Evolutionary conservation across 2,329 filamentous ascomycete genomes (phyloP), one percentile per base, ranked within the genome.

Genomic region (Mariannaea sp.): DNA sequence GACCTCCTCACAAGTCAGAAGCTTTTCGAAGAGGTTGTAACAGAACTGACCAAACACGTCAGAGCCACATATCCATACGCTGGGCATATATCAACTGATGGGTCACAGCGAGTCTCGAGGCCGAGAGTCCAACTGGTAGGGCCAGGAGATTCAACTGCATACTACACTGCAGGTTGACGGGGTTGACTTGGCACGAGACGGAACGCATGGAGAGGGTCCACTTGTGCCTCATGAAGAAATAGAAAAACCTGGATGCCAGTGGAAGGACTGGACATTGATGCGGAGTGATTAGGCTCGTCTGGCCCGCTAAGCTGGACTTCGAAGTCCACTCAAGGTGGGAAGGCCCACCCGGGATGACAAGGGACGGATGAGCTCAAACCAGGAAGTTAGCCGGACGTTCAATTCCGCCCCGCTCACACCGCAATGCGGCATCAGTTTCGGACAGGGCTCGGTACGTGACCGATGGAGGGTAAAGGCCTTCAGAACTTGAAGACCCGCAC

Each of bases 361-460:
- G 48, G 52, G 48, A 41, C 36, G 27, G 41, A 24, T 40, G 6
- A 17, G 38, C n/a, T 16, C 38, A 5, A 29, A 27, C 46, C 36
- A 49, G 38, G 41, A 39, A n/a, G 33, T 27, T n/a, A 12, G 33
- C 43, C 57, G 62, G 62, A 65, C 51, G 48, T 65, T 43, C 39
- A 57, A 47, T 53, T 56, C 62, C 62, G 62, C 62, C 62, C 62
- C 62, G 49, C 58, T 53, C 58, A 55, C 38, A 48, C 47, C 48
- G 24, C 44, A 47, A 16, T 46, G 46, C 49, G 32, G 49, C 20
- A 39, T 42, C 49, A 24, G 49, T 30, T 16, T 44, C 48, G 55
- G 55, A 55, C 57, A 49, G 61, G 57, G 53, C 55, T 65, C 62
- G 62, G 62, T 46, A 59, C 57, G 41, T 65, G 62, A 57, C 62